Conservation (phyloP, 1,139 yeast genomes). For the Candida frijolesensis region DNA sequence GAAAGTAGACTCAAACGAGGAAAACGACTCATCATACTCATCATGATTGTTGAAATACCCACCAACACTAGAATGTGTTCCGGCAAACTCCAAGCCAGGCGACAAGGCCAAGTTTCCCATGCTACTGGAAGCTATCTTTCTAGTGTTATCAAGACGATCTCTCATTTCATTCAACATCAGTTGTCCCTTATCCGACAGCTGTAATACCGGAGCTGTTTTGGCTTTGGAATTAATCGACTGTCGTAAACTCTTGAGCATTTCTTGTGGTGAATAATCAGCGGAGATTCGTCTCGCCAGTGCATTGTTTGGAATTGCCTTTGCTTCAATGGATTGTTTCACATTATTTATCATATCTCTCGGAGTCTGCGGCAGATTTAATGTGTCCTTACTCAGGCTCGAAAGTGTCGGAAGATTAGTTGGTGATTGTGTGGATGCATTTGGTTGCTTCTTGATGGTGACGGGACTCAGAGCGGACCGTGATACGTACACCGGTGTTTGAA, state of each 20-base stretch:
- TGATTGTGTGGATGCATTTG: neutral
- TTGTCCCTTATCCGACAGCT: conserved; percentile 14
- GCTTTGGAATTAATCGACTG: conserved; percentile 28
- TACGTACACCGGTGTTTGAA: neutral
- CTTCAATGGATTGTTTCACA: conserved; percentile 26
- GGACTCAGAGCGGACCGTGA: neutral
- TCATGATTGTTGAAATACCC: neutral
- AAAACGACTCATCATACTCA: conserved; percentile 12
- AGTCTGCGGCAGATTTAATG: conserved; percentile 10
- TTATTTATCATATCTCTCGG: conserved; percentile 29
- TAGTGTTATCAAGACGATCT: conserved; percentile 26
- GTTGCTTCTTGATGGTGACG: neutral
- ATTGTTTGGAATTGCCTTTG: conserved; percentile 22
- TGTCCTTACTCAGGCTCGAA: neutral
- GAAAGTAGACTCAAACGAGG: conserved; percentile 18
- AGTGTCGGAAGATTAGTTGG: neutral
- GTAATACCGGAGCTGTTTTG: conserved; percentile 10
- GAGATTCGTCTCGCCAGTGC: conserved; percentile 22
- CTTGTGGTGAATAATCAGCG: conserved; percentile 26
- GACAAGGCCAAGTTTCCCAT: conserved; percentile 5
- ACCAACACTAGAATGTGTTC: conserved; percentile 14
- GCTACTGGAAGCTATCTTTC: conserved; percentile 13
- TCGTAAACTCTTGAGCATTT: conserved; percentile 29
- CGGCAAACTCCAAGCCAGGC: conserved; percentile 11
- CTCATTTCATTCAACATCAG: conserved; percentile 25